These are phyloP conservation scores for Apiospora aurea DNA, from an alignment of 2,329 filamentous ascomycete species.

Conservation along the genomic window DNA sequence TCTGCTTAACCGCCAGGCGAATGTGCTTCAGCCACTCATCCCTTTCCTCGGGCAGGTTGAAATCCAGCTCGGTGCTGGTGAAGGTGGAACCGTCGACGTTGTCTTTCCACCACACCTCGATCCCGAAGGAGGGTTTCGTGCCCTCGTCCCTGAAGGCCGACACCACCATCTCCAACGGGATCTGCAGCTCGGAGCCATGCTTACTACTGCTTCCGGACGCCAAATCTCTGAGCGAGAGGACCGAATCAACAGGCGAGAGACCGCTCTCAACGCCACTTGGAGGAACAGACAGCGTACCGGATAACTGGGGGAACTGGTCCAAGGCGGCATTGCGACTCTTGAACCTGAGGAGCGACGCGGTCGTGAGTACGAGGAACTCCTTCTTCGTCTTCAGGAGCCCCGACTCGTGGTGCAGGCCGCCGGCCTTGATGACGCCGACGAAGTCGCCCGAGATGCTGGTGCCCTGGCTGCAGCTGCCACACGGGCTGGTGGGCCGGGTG, in stretches of 20 bases:
- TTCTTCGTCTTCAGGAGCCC: constrained; percentile 57
- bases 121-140: constrained; percentile 55
- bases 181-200: constrained; percentile 44
- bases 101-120: constrained; percentile 65
- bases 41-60: constrained; percentile 55
- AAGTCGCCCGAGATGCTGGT: constrained; percentile 40
- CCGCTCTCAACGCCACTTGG: constrained; percentile 40
- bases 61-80: constrained; percentile 56
- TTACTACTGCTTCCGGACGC: neutral
- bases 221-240: constrained; percentile 36
- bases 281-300: constrained; percentile 43
- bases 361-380: constrained; percentile 60
- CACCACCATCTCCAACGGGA: constrained; percentile 59
- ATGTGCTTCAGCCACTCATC: constrained; percentile 59
- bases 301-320: constrained; percentile 54
- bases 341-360: constrained; percentile 59
- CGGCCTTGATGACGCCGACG: constrained; percentile 48
- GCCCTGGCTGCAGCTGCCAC: constrained; percentile 37
- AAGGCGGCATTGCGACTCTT: constrained; percentile 55
- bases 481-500: constrained; percentile 42
- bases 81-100: constrained; percentile 53
- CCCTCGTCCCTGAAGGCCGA: constrained; percentile 61
- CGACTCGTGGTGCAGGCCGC: constrained; percentile 57
- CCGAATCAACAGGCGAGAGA: constrained; percentile 44
- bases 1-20: constrained; percentile 47